Conservation (phyloP, 352 stramenopile genomes). For the Phytopythium litorale region DNA sequence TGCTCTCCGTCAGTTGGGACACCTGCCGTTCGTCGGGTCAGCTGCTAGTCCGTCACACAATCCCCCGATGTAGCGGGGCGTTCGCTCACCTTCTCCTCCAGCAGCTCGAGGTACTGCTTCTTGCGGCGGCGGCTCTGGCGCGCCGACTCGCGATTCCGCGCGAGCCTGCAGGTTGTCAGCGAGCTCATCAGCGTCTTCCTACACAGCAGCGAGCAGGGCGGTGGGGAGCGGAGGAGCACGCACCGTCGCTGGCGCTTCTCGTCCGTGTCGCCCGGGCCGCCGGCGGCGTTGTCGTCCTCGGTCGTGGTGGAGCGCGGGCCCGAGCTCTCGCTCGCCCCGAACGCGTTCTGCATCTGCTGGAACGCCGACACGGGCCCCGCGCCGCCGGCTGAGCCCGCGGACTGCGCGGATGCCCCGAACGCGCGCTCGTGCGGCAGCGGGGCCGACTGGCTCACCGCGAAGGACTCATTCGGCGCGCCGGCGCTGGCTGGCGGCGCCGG, state of each 20-base stretch:
- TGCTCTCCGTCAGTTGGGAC: conserved; percentile 83
- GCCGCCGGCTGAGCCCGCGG: conserved; percentile 4
- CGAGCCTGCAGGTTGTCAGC: conserved; percentile 29
- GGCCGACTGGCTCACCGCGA: conserved; percentile 27
- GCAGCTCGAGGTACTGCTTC: conserved; percentile 87
- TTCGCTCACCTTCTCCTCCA: conserved; percentile 77
- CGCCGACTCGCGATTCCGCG: conserved; percentile 85
- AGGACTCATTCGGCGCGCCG: conserved; percentile 18
- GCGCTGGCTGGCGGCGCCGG: conserved; percentile 13
- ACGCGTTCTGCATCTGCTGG: conserved; percentile 43
- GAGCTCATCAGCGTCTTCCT: too few relatives aligned
- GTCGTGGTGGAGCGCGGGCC: conserved; percentile 46
- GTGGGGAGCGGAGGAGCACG: not conserved
- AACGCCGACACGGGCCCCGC: conserved; percentile 25
- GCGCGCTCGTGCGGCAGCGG: conserved; percentile 24
- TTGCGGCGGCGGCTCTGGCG: conserved; percentile 86
- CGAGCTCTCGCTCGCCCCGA: conserved; percentile 46
- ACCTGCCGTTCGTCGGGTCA: conserved; percentile 36
- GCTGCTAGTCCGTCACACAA: not conserved
- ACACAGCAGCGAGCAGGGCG: not conserved
- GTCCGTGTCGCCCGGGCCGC: conserved; percentile 44
- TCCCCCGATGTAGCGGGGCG: not conserved
- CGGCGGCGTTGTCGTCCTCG: conserved; percentile 41
- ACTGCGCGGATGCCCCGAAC: conserved; percentile 19
- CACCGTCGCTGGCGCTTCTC: conserved; percentile 75